phyloP scores from a whole-genome alignment of 1,284 basidiomycete genomes.

The Boletus albobrunnescens region DNA sequence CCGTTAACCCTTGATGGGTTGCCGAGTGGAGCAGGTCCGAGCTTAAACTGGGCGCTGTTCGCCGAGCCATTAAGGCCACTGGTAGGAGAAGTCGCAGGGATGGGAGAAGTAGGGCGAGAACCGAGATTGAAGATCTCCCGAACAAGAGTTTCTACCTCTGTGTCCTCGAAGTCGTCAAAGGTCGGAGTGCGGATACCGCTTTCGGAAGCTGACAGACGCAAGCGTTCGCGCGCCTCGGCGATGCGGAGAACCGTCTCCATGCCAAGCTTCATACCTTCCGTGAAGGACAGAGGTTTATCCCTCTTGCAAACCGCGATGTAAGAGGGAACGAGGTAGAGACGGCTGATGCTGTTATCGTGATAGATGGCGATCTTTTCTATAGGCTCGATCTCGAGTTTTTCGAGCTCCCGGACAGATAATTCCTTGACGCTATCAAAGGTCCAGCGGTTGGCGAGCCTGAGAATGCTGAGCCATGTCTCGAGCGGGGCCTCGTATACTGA shows the following conservation, averaged over 20 bases:
- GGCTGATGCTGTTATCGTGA: constrained; percentile 44
- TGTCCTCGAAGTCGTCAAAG: constrained; percentile 36
- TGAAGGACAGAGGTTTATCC: constrained; percentile 40
- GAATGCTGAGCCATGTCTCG: constrained; percentile 50
- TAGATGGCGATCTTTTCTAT: constrained; percentile 51
- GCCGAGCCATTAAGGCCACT: constrained; percentile 13
- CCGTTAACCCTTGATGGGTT: constrained; percentile 21
- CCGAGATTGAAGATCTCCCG: constrained; percentile 38
- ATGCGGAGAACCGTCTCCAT: constrained; percentile 46
- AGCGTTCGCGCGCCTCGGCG: constrained; percentile 46
- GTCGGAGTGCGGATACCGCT: constrained; percentile 36
- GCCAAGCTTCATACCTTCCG: constrained; percentile 48
- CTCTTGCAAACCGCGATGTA: constrained; percentile 47
- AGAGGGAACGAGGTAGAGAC: constrained; percentile 43
- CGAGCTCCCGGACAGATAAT: constrained; percentile 45
- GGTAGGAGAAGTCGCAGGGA: constrained; percentile 4
- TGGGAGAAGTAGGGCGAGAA: constrained; percentile 26
- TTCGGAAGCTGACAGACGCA: constrained; percentile 35
- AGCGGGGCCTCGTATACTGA: constrained; percentile 50
- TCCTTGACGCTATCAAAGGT: constrained; percentile 47
- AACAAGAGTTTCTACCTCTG: constrained; percentile 37
- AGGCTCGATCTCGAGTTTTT: constrained; percentile 41
- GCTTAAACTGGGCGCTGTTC: constrained; percentile 17
- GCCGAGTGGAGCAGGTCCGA: constrained; percentile 17
- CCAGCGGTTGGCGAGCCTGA: constrained; percentile 49